phyloP scores from a whole-genome alignment of 108 stramenopile genomes.

The Skeletonema marinoi region DNA sequence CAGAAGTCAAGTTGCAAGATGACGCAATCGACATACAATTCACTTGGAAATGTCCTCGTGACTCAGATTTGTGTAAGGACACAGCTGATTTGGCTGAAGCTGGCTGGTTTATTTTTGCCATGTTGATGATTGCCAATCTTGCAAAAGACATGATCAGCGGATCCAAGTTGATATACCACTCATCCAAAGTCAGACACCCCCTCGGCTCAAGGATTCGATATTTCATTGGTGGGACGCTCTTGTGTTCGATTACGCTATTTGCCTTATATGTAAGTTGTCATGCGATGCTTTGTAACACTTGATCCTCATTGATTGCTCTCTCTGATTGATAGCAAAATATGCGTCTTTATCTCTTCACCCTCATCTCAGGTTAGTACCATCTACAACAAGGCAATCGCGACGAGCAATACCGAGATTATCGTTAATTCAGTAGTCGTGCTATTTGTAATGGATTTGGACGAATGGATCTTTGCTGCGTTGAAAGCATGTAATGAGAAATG shows the following conservation, averaged over 20 bases:
- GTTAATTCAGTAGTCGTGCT: not conserved
- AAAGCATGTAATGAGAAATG: too few species aligned
- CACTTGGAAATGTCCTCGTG: not conserved
- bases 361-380: not conserved
- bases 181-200: too few species aligned
- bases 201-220: not conserved
- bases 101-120: too few species aligned
- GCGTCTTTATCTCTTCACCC: not conserved
- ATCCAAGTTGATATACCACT: too few species aligned
- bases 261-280: not conserved
- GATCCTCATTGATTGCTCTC: not conserved
- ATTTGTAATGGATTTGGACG: not conserved
- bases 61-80: not conserved
- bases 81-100: not conserved
- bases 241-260: not conserved
- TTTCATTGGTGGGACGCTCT: not conserved
- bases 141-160: too few species aligned
- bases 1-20: not conserved
- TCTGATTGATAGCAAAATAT: not conserved
- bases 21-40: not conserved
- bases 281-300: not conserved
- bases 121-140: too few species aligned
- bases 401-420: not conserved
- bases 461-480: too few species aligned
- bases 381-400: not conserved